Base-by-base conservation (phyloP, 78 protist species). In the Andalucia godoyi region DNA sequence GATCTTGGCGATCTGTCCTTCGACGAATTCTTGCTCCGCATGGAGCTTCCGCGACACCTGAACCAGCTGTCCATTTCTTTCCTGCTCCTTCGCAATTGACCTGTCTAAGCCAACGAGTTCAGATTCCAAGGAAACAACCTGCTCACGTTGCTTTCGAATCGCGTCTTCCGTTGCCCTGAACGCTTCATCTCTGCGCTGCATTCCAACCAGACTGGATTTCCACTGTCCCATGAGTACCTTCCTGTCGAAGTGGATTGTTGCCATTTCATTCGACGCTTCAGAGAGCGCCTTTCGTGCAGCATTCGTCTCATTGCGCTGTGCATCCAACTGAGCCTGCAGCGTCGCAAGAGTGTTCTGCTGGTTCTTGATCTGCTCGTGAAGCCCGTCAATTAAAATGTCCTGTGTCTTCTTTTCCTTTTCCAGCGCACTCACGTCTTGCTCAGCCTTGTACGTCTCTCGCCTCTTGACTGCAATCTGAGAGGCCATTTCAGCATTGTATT, bases 111-210 rank as follows among this genome's bases (percentile, higher is more conserved):
- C 81, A 1, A 23, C 12, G 32, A 76, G 49, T 30, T 76, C 81
- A 60, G 12, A 30, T 59, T 57, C 79, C 23, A 74, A 29, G 12
- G 79, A 7, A 51, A 36, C 0, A 17, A 36, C 37, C 18, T 66
- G 50, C 59, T 79, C 85, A 33, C 34, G n/a, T 50, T 72, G 85
- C 60, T 37, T 18, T 29, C 23, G 5, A 9, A 75, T 7, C 37
- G 63, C 74, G 12, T 75, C 68, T 57, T 77, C 82, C 3, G 42
- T 42, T 4, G 1, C 39, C 49, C 59, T 67, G 30, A 79, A 50
- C 36, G 83, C 77, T 53, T 77, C 83, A 30, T 77, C 79, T 1
- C 83, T 52, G 21, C 78, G 58, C 65, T 77, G 76, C 70, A 77
- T 62, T 21, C 83, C 83, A 29, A 72, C 41, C 23, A 68, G 43